Evolutionary conservation across 441 rosid genomes (phyloP).

Genomic region (Eruca vesicaria): DNA sequence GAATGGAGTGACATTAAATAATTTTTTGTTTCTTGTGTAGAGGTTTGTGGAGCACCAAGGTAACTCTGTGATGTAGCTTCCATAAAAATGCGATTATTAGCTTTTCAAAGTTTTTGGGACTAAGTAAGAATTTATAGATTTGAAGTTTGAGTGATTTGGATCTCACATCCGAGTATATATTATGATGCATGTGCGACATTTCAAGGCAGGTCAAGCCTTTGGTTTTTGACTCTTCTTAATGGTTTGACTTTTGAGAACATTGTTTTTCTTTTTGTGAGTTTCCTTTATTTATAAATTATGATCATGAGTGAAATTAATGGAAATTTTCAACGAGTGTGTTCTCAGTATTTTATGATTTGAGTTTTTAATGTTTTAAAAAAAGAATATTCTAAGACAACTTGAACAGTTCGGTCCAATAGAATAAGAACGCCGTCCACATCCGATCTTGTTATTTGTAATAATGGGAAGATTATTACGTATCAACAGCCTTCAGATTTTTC

Average conservation of each 20-base stretch:
- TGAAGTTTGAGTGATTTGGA: conserved; percentile 1
- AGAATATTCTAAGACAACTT: neutral
- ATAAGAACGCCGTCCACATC: conserved; percentile 21
- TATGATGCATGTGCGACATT: neutral
- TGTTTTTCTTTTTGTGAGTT: neutral
- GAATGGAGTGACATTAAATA: conserved; percentile 49
- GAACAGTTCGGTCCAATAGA: neutral
- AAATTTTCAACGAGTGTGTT: conserved; percentile 20
- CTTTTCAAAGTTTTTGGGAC: neutral
- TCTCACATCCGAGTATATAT: neutral
- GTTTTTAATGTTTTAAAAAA: neutral
- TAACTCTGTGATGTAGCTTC: conserved; percentile 3
- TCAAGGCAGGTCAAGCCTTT: conserved; percentile 27
- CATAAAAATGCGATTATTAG: neutral
- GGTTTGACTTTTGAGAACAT: conserved; percentile 11
- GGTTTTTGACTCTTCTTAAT: conserved; percentile 27
- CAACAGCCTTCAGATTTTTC: conserved; percentile 18
- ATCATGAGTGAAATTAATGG: neutral
- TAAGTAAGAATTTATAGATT: neutral
- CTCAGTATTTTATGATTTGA: neutral
- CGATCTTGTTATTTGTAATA: neutral
- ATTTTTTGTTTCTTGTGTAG: conserved; percentile 7
- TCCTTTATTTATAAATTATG: neutral
- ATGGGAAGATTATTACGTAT: neutral
- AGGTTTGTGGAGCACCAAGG: conserved; percentile 18